These are phyloP conservation scores for Dimocarpus longan DNA, from an alignment of 345 rosid species.

Conservation along the genomic window DNA sequence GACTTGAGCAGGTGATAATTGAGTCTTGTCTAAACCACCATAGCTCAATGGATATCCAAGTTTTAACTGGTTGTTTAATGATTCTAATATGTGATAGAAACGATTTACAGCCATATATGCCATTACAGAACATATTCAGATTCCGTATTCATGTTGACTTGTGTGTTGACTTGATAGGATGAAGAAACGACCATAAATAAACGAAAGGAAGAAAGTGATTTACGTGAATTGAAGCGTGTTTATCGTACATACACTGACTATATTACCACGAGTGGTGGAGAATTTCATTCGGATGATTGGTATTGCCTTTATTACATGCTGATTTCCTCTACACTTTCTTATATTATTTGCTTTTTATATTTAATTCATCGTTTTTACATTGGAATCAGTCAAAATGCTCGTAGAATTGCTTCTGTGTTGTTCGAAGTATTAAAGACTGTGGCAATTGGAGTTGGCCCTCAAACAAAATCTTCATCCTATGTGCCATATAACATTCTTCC, in stretches of 20 bases:
- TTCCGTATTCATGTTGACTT: background rate
- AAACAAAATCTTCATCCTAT: conserved; percentile 57
- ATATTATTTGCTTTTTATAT: background rate
- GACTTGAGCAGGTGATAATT: conserved; percentile 68
- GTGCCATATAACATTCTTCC: conserved; percentile 94
- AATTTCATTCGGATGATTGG: conserved; percentile 55
- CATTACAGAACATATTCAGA: too few relatives aligned
- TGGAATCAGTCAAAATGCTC: conserved; percentile 46
- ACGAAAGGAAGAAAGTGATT: conserved; percentile 60
- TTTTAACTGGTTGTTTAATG: background rate
- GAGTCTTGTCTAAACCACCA: background rate
- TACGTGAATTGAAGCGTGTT: conserved; percentile 79
- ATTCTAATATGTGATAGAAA: too few relatives aligned
- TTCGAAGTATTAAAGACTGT: conserved; percentile 70
- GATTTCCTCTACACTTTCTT: conserved; percentile 9
- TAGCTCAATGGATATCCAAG: background rate
- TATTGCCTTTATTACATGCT: conserved; percentile 23
- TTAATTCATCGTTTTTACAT: conserved; percentile 13
- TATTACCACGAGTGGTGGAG: conserved; percentile 51
- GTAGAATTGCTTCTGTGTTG: conserved; percentile 69
- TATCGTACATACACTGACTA: conserved; percentile 62
- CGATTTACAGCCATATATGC: too few relatives aligned
- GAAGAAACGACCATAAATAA: conserved; percentile 49
- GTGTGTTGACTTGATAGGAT: conserved; percentile 51
- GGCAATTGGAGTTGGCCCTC: conserved; percentile 56